phyloP scores from a whole-genome alignment of 352 stramenopile genomes.

The Thalassiosira delicatula region DNA sequence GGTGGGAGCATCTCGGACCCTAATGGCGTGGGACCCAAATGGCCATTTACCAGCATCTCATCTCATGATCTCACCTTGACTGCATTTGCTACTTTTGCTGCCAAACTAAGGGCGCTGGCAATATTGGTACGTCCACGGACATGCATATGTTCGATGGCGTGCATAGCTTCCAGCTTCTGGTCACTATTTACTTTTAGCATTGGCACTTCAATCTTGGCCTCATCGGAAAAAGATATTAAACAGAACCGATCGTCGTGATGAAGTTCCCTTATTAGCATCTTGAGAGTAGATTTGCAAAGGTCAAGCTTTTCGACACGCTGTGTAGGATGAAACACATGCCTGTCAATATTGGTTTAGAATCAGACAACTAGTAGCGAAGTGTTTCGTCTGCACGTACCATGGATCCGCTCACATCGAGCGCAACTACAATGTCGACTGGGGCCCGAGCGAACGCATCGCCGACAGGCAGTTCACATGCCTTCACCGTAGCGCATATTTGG shows the following conservation, averaged over 20 bases:
- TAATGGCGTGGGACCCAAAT: not conserved
- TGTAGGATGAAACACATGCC: too few relatives aligned
- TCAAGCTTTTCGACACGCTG: conserved; percentile 69
- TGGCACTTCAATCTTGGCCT: conserved; percentile 68
- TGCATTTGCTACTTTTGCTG: conserved; percentile 52
- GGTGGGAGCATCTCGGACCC: too few relatives aligned
- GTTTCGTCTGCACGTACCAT: conserved; percentile 55
- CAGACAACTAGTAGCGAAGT: too few relatives aligned
- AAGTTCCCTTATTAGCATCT: conserved; percentile 72
- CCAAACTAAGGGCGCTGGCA: conserved; percentile 67
- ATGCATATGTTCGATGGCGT: conserved; percentile 60
- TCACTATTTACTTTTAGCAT: conserved; percentile 62
- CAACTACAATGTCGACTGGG: conserved; percentile 80
- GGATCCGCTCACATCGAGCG: conserved; percentile 72
- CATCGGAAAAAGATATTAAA: conserved; percentile 77
- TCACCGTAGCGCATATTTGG: conserved; percentile 62
- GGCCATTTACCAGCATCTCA: not conserved
- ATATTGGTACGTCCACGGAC: conserved; percentile 80
- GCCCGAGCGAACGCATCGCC: conserved; percentile 54
- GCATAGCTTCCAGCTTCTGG: conserved; percentile 56
- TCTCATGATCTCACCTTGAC: conserved; percentile 33
- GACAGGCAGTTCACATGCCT: conserved; percentile 48
- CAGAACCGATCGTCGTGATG: conserved; percentile 74
- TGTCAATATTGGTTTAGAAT: too few relatives aligned
- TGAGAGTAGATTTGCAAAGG: conserved; percentile 81